Base-by-base conservation (phyloP, 1,284 basidiomycete species). In the Fereydounia khargensis region DNA sequence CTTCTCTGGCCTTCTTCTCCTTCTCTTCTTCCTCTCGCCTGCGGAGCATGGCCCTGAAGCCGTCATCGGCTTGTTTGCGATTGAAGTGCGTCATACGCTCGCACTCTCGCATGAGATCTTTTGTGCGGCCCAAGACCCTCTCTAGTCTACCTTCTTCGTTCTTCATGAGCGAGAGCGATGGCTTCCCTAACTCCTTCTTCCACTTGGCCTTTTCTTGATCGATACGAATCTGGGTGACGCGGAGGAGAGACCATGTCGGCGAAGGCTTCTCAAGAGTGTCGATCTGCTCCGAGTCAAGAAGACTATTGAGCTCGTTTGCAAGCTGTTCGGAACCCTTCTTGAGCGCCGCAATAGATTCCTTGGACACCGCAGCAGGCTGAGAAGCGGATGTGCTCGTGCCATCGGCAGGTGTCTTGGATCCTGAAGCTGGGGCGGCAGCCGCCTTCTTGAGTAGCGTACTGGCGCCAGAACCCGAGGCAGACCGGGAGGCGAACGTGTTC, bases 241-340 rank as follows among this genome's bases (percentile, higher is more conserved):
- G 54, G 17, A 68, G 48, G 18, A 62, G 33, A 3, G 63, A 62
- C 56, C 63, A 71, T 0, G 70, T 60, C 0, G 56, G 51, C 6
- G 58, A 60, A 3, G 71, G 68, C 35, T 54, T 53, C 42, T 73
- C 70, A 13, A 74, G 53, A 1, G 55, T 55, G 35, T 73, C 64
- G 32, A 68, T 53, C 22, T 53, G 44, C 3, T 65, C 40, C 1
- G 56, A 49, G 8, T 64, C 61, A 6, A 69, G 39, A 13, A 57
- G 34, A 16, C 50, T 49, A 17, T 35, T 39, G 6, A 59, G 39
- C 13, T 61, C 53, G 0, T 36, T 19, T 3, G 57, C 33, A 11
- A 64, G 41, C 6, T 32, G 30, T 14, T 55, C 47, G 33, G 47
- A 44, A 1, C 45, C 21, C 17, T 43, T 45, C n/a, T 41, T 47